Percentiles rank a stretch among this genome's conserved stretches.
phyloP scores from a whole-genome alignment of 805 yeast genomes.

The Myxozyma geophila region DNA sequence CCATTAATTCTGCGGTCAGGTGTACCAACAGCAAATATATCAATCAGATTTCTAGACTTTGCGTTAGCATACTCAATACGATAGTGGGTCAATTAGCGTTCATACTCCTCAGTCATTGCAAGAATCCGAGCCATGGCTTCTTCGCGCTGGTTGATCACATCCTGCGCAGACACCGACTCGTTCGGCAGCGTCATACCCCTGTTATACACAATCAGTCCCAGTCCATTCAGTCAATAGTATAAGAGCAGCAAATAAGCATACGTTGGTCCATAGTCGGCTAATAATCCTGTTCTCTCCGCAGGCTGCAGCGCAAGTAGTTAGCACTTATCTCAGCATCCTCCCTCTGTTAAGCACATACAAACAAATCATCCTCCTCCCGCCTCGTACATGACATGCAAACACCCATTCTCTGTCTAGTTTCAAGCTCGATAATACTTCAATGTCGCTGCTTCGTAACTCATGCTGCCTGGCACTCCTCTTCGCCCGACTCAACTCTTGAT shows the following conservation, averaged over 20 bases:
- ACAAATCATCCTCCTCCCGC: slow-evolving; percentile 27
- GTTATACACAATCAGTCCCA: neutral
- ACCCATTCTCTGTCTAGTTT: slow-evolving; percentile 21
- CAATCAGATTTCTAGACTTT: slow-evolving; percentile 31
- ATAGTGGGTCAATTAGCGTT: neutral
- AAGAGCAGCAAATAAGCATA: no score
- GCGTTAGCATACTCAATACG: neutral
- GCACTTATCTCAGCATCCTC: neutral
- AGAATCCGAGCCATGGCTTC: slow-evolving; percentile 35
- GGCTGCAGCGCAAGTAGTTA: slow-evolving; percentile 21
- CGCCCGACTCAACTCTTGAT: no score
- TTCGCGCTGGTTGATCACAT: slow-evolving; percentile 18
- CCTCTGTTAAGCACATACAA: slow-evolving; percentile 22
- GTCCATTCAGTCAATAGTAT: no score
- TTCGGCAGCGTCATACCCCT: slow-evolving; percentile 28
- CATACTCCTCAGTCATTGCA: slow-evolving; percentile 34
- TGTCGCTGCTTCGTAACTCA: no score
- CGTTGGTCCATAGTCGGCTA: slow-evolving; percentile 35
- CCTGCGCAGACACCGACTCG: slow-evolving; percentile 7
- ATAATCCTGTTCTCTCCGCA: slow-evolving; percentile 28
- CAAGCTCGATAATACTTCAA: no score
- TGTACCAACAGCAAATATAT: slow-evolving; percentile 35
- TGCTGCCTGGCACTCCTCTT: no score
- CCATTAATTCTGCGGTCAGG: slow-evolving; percentile 29
- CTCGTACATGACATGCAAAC: slow-evolving; percentile 33